Conservation (phyloP, 2,329 filamentous ascomycete species). For the Cladosporium sp. region DNA sequence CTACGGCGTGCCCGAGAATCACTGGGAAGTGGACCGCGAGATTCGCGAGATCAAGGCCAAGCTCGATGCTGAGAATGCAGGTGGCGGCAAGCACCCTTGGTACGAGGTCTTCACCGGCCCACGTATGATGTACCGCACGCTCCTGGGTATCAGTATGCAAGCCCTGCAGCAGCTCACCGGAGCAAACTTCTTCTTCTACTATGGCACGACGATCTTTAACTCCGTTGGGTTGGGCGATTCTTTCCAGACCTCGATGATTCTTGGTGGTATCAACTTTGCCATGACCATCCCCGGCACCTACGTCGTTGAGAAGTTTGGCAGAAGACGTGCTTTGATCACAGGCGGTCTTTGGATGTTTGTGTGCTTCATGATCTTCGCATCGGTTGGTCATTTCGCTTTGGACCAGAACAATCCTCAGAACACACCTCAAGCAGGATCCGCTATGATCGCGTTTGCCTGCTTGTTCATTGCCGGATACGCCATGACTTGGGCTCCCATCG, state of each 20-base stretch:
- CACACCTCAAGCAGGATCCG: slow-evolving; percentile 48
- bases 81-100: slow-evolving; percentile 50
- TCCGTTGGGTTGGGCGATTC: slow-evolving; percentile 37
- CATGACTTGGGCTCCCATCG: slow-evolving; percentile 65
- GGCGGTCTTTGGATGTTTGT: slow-evolving; percentile 48
- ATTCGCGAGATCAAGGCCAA: slow-evolving; percentile 54
- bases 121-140: slow-evolving; percentile 62
- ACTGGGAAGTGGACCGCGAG: slow-evolving; percentile 51
- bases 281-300: slow-evolving; percentile 44
- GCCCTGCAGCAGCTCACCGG: slow-evolving; percentile 66
- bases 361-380: slow-evolving; percentile 56
- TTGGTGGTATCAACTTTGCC: slow-evolving; percentile 46
- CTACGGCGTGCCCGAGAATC: slow-evolving; percentile 53
- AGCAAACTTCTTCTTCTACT: slow-evolving; percentile 63
- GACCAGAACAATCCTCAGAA: slow-evolving; percentile 29
- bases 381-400: slow-evolving; percentile 43
- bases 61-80: slow-evolving; percentile 49
- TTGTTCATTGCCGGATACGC: slow-evolving; percentile 64
- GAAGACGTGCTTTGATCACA: slow-evolving; percentile 42
- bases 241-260: slow-evolving; percentile 46
- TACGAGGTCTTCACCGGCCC: slow-evolving; percentile 64
- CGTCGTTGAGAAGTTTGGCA: slow-evolving; percentile 45
- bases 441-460: slow-evolving; percentile 65
- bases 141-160: slow-evolving; percentile 60
- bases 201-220: slow-evolving; percentile 45